Percentiles rank a stretch among this genome's conserved stretches.
Evolutionary conservation across 345 rosid genomes (phyloP).

Genomic region (Odontarrhena argentea): DNA sequence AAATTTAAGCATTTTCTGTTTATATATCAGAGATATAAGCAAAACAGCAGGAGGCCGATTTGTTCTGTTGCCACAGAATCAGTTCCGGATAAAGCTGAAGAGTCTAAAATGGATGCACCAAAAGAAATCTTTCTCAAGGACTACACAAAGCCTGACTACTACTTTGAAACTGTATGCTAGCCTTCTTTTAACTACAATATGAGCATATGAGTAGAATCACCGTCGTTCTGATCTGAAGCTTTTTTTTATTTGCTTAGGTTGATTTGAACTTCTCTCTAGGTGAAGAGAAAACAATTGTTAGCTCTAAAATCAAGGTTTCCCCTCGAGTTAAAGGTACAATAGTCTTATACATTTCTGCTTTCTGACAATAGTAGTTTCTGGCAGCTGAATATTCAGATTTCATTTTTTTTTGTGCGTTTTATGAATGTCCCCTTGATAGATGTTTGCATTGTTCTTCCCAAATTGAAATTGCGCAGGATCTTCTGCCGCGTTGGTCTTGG

Average conservation of each 20-base stretch:
- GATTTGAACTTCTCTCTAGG: conserved; percentile 80
- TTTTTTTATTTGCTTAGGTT: conserved; percentile 53
- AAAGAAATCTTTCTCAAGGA: conserved; percentile 94
- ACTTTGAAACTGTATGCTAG: conserved; percentile 70
- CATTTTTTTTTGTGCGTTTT: neutral
- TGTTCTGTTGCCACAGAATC: conserved; percentile 80
- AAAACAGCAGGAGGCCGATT: conserved; percentile 52
- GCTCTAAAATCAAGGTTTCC: conserved; percentile 68
- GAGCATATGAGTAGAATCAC: neutral
- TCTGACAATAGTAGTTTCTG: neutral
- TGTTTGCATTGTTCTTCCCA: neutral
- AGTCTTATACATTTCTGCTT: neutral
- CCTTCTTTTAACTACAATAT: conserved; percentile 2
- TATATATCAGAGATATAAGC: conserved; percentile 58
- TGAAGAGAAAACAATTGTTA: conserved; percentile 92
- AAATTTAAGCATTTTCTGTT: conserved; percentile 18
- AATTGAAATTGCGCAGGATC: conserved; percentile 53
- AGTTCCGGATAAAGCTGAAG: conserved; percentile 60
- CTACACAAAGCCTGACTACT: conserved; percentile 88
- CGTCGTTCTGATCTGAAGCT: conserved; percentile 25
- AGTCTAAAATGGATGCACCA: conserved; percentile 76
- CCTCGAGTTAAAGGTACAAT: conserved; percentile 81
- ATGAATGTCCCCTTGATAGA: neutral
- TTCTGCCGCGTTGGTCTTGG: conserved; percentile 72
- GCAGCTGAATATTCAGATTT: neutral